phyloP scores from a whole-genome alignment of 2,329 filamentous ascomycete species.

The Botrytis squamosa region DNA sequence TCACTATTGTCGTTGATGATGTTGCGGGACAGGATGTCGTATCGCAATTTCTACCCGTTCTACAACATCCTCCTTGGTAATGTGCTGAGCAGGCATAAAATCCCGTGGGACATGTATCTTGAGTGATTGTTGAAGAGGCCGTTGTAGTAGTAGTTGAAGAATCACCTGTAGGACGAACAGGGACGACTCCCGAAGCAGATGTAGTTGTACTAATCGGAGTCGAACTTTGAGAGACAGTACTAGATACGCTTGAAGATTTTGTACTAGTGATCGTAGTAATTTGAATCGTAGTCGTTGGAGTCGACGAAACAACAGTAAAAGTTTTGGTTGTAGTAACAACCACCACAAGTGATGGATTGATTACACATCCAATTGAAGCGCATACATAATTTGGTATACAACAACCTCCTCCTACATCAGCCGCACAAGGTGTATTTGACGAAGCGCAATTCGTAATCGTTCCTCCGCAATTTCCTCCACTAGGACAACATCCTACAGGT shows the following conservation, averaged over 20 bases:
- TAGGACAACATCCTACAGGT: conserved; percentile 72
- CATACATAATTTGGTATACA: conserved; percentile 72
- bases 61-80: conserved; percentile 82
- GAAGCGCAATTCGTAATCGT: conserved; percentile 59
- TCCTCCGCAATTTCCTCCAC: conserved; percentile 62
- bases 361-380: conserved; percentile 65
- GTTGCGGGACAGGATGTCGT: conserved; percentile 72
- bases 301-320: conserved; percentile 23
- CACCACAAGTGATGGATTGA: conserved; percentile 27
- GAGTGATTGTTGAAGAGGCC: conserved; percentile 24
- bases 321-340: conserved; percentile 29
- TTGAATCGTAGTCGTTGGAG: conserved; percentile 18
- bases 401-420: conserved; percentile 68
- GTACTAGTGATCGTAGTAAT: conserved; percentile 38
- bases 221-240: conserved; percentile 38
- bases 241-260: neutral
- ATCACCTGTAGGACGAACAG: conserved; percentile 49
- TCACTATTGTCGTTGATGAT: conserved; percentile 62
- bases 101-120: conserved; percentile 69
- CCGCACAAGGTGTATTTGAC: conserved; percentile 63
- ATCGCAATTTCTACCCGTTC: conserved; percentile 80
- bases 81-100: conserved; percentile 89
- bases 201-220: conserved; percentile 41
- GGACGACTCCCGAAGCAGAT: conserved; percentile 44
- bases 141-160: conserved; percentile 42